These are phyloP conservation scores for Pseudozyma sp. DNA, from an alignment of 1,284 basidiomycete species.

Conservation along the genomic window DNA sequence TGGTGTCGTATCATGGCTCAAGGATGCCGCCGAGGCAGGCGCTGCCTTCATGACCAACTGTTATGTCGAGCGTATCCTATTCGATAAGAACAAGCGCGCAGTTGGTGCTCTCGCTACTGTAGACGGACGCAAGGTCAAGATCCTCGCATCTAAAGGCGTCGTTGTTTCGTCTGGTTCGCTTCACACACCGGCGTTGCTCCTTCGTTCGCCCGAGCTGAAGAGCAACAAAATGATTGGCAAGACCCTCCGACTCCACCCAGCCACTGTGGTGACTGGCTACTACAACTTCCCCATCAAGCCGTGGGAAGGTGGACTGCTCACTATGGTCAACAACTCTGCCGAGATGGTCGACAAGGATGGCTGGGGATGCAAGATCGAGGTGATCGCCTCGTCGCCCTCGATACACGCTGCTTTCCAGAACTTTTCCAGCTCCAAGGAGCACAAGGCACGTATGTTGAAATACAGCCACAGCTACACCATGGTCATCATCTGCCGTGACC, in stretches of 20 bases:
- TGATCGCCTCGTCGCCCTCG: slow-evolving; percentile 70
- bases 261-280: slow-evolving; percentile 70
- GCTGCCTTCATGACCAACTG: slow-evolving; percentile 68
- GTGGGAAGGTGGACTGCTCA: slow-evolving; percentile 71
- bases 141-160: slow-evolving; percentile 69
- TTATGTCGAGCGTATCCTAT: slow-evolving; percentile 69
- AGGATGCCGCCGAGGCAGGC: slow-evolving; percentile 69
- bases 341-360: slow-evolving; percentile 62
- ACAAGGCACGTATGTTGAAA: slow-evolving; percentile 69
- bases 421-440: slow-evolving; percentile 67
- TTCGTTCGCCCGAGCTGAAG: slow-evolving; percentile 70
- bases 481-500: slow-evolving; percentile 66
- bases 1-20: slow-evolving; percentile 68
- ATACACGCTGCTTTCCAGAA: slow-evolving; percentile 67
- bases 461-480: slow-evolving; percentile 66
- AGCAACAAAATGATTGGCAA: slow-evolving; percentile 71
- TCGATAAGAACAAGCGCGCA: slow-evolving; percentile 62
- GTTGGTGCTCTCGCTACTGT: slow-evolving; percentile 60
- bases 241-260: slow-evolving; percentile 71
- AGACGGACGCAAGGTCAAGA: slow-evolving; percentile 60
- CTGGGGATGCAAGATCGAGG: slow-evolving; percentile 71
- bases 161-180: slow-evolving; percentile 70
- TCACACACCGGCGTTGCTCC: slow-evolving; percentile 71
- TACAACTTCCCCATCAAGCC: slow-evolving; percentile 70
- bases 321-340: slow-evolving; percentile 69